Evolutionary conservation across 1,139 yeast genomes (phyloP), one percentile per base, ranked within the genome.

Genomic region (Casaregolazyma suthepensis): DNA sequence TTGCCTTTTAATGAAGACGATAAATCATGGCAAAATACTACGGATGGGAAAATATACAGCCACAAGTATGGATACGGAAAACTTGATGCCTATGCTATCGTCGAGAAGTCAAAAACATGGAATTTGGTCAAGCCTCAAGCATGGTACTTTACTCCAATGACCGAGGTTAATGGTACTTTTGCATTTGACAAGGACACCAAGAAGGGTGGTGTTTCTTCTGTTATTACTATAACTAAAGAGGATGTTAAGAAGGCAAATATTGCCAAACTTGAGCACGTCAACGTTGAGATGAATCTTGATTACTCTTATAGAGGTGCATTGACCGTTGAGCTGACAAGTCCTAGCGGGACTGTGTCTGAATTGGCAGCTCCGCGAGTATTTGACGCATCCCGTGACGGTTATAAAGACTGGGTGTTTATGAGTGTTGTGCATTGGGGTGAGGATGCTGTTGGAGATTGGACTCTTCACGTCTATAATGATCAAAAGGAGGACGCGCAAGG

Each of bases 381-480:
- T 19, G 99, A 94, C 68, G 61, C 57, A 3, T 75, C 82, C 4
- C 61, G 63, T 1, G 73, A 67, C 1, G 96, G 97, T 0, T 86
- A 88, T 61, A 64, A 66, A 9, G 76, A 85, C 59, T 94, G 99
- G 99, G 87, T 90, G 1, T 93, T 93, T 65, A 89, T 91, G 90
- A 81, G 94, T n/a, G 98, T 94, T 20, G 98, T 96, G 1, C 98
- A 93, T 68, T 93, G 99, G 98, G 97, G 96, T 38, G 97, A 90
- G 66, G 58, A 69, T 1, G 94, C 94, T 1, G 70, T 71, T 35
- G 99, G 99, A 10, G 82, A 80, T 15, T 94, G 99, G 99, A 81
- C 72, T 38, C 65, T 93, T 23, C 80, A 78, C 60, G 91, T 91
- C 1, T 71, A 72, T 55, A 80, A 81, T 53, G 71, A 69, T 22